A percentile compares a stretch with the other conserved stretches of the same genome.
Evolutionary conservation across 306 rosid species (phyloP).

Genomic region (Mucuna pruriens): DNA sequence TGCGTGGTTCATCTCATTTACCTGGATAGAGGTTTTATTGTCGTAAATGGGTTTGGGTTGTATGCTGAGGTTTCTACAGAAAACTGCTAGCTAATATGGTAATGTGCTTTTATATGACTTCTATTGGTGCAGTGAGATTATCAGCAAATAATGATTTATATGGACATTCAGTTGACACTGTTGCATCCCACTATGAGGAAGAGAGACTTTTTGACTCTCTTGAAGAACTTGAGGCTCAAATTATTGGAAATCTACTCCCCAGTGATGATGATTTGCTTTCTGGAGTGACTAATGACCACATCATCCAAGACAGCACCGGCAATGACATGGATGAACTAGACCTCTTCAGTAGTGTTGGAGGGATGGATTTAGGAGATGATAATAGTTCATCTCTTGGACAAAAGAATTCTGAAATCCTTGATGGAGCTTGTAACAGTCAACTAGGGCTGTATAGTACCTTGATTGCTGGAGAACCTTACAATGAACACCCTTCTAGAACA

Average conservation of each 20-base stretch:
- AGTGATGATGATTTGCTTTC: slow-evolving; percentile 46
- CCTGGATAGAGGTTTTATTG: not conserved
- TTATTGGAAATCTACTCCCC: slow-evolving; percentile 45
- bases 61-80: slow-evolving; percentile 22
- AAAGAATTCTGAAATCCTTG: slow-evolving; percentile 51
- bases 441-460: slow-evolving; percentile 53
- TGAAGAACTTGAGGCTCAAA: slow-evolving; percentile 51
- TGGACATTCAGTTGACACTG: slow-evolving; percentile 43
- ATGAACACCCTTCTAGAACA: slow-evolving; percentile 69
- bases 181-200: slow-evolving; percentile 40
- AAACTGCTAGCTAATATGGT: slow-evolving; percentile 27
- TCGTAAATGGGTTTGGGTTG: slow-evolving; percentile 3
- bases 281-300: slow-evolving; percentile 31
- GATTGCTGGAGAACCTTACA: slow-evolving; percentile 61
- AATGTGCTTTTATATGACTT: slow-evolving; percentile 26
- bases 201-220: slow-evolving; percentile 42
- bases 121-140: slow-evolving; percentile 38
- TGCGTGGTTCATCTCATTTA: not conserved
- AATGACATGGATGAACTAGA: slow-evolving; percentile 73
- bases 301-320: slow-evolving; percentile 1
- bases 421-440: slow-evolving; percentile 42
- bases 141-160: slow-evolving; percentile 38
- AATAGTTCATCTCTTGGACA: slow-evolving; percentile 47
- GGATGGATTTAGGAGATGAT: slow-evolving; percentile 70
- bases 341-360: slow-evolving; percentile 69